phyloP scores from a whole-genome alignment of 2,329 filamentous ascomycete genomes.

The Rutstroemia sp. region DNA sequence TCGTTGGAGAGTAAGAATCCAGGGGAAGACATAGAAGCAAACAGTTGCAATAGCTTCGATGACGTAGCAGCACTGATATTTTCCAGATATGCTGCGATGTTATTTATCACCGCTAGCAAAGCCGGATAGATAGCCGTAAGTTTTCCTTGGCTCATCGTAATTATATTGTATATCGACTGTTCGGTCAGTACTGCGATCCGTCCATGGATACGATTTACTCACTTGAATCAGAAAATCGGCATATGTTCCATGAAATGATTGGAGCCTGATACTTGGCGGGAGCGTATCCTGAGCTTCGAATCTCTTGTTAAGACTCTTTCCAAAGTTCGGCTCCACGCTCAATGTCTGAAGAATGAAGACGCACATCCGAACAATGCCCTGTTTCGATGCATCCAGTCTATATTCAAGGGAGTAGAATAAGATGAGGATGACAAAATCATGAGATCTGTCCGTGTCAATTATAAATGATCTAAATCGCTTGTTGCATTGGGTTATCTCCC shows the following conservation, averaged over 20 bases:
- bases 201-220: constrained; percentile 10
- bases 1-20: constrained; percentile 91
- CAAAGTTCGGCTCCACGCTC: constrained; percentile 88
- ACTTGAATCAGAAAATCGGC: constrained; percentile 90
- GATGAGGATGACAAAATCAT: constrained; percentile 86
- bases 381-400: constrained; percentile 76
- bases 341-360: constrained; percentile 94
- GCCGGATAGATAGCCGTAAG: constrained; percentile 89
- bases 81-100: constrained; percentile 79
- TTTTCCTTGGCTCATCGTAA: constrained; percentile 84
- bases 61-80: constrained; percentile 68
- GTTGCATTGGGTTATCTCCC: constrained; percentile 96
- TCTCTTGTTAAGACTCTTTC: constrained; percentile 77
- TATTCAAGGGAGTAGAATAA: constrained; percentile 91
- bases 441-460: constrained; percentile 86
- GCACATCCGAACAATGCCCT: constrained; percentile 92
- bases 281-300: constrained; percentile 88
- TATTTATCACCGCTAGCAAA: constrained; percentile 85
- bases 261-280: constrained; percentile 71
- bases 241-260: constrained; percentile 82
- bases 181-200: constrained; percentile 19
- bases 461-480: constrained; percentile 95
- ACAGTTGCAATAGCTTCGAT: constrained; percentile 78
- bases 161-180: constrained; percentile 83
- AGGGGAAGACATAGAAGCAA: constrained; percentile 86